phyloP scores from a whole-genome alignment of 768 basidiomycete genomes.

The Russula abietina region DNA sequence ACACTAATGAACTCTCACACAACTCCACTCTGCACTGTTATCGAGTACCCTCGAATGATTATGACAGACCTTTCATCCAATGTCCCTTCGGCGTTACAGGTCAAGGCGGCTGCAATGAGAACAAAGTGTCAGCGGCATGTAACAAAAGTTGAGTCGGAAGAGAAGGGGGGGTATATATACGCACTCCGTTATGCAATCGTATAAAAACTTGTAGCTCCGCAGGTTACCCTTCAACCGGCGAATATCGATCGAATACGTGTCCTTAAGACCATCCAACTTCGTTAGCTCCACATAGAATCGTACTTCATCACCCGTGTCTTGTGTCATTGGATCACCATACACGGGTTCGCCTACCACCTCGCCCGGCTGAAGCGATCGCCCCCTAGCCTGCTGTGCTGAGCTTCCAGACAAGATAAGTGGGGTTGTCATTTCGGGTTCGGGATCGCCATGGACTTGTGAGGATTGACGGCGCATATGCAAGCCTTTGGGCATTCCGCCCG shows the following conservation, averaged over 20 bases:
- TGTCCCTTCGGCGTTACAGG: slow-evolving; percentile 2
- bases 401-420: slow-evolving; percentile 8
- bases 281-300: slow-evolving; percentile 95
- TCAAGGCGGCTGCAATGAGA: slow-evolving; percentile 8
- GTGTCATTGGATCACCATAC: slow-evolving; percentile 73
- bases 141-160: slow-evolving; percentile 20
- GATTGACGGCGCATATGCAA: slow-evolving; percentile 87
- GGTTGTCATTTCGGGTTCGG: slow-evolving; percentile 27
- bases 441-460: slow-evolving; percentile 58
- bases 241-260: slow-evolving; percentile 89
- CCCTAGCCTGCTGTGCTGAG: slow-evolving; percentile 15
- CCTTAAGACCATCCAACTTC: slow-evolving; percentile 79
- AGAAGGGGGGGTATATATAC: slow-evolving; percentile 33
- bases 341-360: slow-evolving; percentile 44
- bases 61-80: background rate
- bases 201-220: slow-evolving; percentile 88
- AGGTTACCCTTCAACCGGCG: slow-evolving; percentile 88
- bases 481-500: slow-evolving; percentile 79
- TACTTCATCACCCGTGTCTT: slow-evolving; percentile 93
- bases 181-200: slow-evolving; percentile 81
- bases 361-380: slow-evolving; percentile 24
- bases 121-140: background rate
- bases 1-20: background rate
- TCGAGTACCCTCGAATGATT: background rate
- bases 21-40: background rate